Evolutionary conservation across 805 yeast genomes (phyloP), one percentile per base, ranked within the genome.

Genomic region (Barnettozyma wickerhamii): DNA sequence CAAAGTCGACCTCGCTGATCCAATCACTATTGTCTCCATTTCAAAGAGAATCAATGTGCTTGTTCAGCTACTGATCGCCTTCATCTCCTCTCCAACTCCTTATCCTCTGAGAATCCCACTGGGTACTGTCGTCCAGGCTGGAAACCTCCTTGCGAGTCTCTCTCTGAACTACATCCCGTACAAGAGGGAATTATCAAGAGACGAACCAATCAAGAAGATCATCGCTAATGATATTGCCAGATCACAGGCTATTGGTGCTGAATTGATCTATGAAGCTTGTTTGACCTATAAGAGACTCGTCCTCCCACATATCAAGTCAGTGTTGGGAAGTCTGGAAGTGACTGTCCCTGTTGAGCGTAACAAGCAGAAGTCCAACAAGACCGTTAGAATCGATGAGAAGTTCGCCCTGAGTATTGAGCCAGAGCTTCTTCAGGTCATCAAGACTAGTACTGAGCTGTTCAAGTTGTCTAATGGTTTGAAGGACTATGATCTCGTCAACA

Each of bases 91-190:
- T 7, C 72, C 77, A 19, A 78, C 88, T 2, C 76, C 74, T 30
- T 71, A 66, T 50, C 65, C 79, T 10, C 71, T 80, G 7, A 66
- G 71, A 46, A 69, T 84, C 7, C 93, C 95, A 3, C 47, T 86
- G 12, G 90, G 91, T 1, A 52, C 63, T 33, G 55, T 83, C 3
- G 54, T 82, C 5, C 56, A 66, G 7, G 45, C 81, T 36, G 64
- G 70, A 18, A 88, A 83, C 51, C 62, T 79, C 10, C 53, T 81
- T 13, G 60, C 76, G 43, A 69, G 80, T 14, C 59, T 86, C 43
- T 77, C 80, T 48, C 60, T 72, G 12, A 74, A 69, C 39, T 77
- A 75, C 46, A 60, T 79, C 28, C 69, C 79, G 2, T 68, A 81
- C 53, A 75, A 73, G 49, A 68, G 72, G 35, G 87, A 81, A 19